phyloP scores from a whole-genome alignment of 495 filamentous ascomycete genomes.

The Ascodesmis nigricans region DNA sequence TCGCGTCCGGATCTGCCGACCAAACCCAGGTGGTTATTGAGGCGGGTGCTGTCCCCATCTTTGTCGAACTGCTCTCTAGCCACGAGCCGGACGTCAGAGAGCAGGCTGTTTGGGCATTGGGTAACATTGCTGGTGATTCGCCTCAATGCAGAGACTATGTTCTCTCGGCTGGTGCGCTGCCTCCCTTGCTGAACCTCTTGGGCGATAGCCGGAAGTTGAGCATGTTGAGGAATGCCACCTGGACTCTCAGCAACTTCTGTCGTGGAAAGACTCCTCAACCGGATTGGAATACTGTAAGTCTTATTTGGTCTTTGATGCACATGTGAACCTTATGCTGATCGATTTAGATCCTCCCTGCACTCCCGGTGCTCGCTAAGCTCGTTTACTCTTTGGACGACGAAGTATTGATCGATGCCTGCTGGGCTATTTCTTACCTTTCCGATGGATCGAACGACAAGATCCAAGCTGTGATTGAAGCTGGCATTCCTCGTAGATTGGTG shows the following conservation, averaged over 20 bases:
- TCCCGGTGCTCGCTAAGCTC: slow-evolving; percentile 91
- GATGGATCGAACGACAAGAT: slow-evolving; percentile 99
- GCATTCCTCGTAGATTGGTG: slow-evolving; percentile 88
- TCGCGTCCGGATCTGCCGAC: slow-evolving; percentile 87
- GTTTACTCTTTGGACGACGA: slow-evolving; percentile 98
- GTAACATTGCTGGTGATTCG: slow-evolving; percentile 98
- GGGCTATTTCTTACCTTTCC: slow-evolving; percentile 98
- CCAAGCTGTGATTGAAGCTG: slow-evolving; percentile 94
- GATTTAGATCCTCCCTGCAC: slow-evolving; percentile 81
- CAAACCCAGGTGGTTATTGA: slow-evolving; percentile 99
- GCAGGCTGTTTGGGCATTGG: slow-evolving; percentile 96
- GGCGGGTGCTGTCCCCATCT: slow-evolving; percentile 94
- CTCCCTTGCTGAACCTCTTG: slow-evolving; percentile 66
- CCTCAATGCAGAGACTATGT: slow-evolving; percentile 93
- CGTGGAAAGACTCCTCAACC: slow-evolving; percentile 98
- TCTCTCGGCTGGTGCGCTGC: slow-evolving; percentile 67
- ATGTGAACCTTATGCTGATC: too few relatives aligned
- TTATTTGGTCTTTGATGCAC: slow-evolving; percentile 1
- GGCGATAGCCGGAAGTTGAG: slow-evolving; percentile 97
- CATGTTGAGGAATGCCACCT: slow-evolving; percentile 97
- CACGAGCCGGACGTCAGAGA: slow-evolving; percentile 96
- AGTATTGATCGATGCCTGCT: slow-evolving; percentile 97
- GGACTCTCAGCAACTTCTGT: slow-evolving; percentile 99
- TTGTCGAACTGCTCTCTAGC: slow-evolving; percentile 83
- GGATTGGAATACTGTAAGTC: slow-evolving; percentile 81